Evolutionary conservation across 805 yeast genomes (phyloP).

Genomic region (Brettanomyces naardenensis): DNA sequence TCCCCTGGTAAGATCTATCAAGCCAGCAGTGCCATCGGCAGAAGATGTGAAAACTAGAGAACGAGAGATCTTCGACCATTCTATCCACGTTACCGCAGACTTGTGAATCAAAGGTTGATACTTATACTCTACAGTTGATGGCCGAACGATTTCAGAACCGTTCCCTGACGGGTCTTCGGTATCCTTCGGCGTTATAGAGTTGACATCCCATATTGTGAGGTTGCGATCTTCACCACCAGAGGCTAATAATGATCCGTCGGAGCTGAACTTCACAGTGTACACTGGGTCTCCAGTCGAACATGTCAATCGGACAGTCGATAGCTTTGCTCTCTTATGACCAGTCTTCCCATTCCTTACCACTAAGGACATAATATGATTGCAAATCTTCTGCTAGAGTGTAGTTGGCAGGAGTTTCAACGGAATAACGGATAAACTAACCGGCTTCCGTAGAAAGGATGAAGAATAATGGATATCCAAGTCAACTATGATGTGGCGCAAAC

Average conservation of each 20-base stretch:
- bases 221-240: slow-evolving; percentile 55
- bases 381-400: too few relatives aligned
- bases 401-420: too few relatives aligned
- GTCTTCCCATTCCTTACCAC: too few relatives aligned
- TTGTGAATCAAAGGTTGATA: slow-evolving; percentile 32
- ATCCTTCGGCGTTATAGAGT: neutral
- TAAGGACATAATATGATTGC: too few relatives aligned
- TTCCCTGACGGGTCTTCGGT: neutral
- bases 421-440: too few relatives aligned
- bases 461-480: too few relatives aligned
- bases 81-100: slow-evolving; percentile 52
- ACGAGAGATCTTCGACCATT: slow-evolving; percentile 43
- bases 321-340: too few relatives aligned
- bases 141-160: slow-evolving; percentile 7
- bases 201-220: slow-evolving; percentile 26
- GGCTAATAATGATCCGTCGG: slow-evolving; percentile 44
- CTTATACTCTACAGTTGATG: slow-evolving; percentile 9
- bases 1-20: slow-evolving; percentile 59
- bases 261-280: slow-evolving; percentile 42
- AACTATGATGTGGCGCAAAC: too few relatives aligned
- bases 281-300: slow-evolving; percentile 35
- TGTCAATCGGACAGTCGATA: neutral
- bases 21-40: slow-evolving; percentile 53
- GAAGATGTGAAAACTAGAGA: slow-evolving; percentile 39
- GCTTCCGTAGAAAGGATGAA: too few relatives aligned